Base-by-base conservation (phyloP, 2,329 filamentous ascomycete species). In the Hirsutella minnesotensis region DNA sequence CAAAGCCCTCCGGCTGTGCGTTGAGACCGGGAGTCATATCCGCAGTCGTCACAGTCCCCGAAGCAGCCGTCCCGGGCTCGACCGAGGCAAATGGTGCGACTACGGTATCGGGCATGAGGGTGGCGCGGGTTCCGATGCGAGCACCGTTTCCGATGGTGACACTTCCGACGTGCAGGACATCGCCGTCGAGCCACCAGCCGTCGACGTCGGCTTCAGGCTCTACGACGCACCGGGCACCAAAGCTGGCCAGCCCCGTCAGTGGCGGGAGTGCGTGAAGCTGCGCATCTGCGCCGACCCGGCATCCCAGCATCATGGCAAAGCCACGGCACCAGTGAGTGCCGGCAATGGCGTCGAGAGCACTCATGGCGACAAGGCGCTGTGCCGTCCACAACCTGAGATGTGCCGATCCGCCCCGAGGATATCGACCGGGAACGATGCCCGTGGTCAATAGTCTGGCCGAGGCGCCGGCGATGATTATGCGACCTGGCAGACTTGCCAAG, bases 101-200 rank as follows among this genome's bases (percentile, higher is more conserved):
- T 3, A 47, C 36, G 4, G 49, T 36, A 31, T 41, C 35, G 13
- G 50, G 49, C 49, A 52, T 48, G 18, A 52, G 35, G 9, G 46
- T 51, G 27, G 34, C 38, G 38, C 50, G 50, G 10, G 41, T 43
- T 9, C 50, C 50, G 18, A 52, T 47, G 16, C 44, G 34, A 5
- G 50, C 50, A 19, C 50, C 46, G 30, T 46, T 45, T 1, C 50
- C 47, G 7, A 52, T 43, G 9, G 43, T 43, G 20, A 51, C 18
- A 22, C 38, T 33, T 3, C 50, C 50, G 13, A 52, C 44, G 24
- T 50, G 50, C 27, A 52, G 37, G n/a, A 38, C 30, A 22, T 51
- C 49, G n/a, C 50, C 50, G 16, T 52, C 50, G 37, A 52, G 44
- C 50, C 50, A 52, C 49, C 48, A 52, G 5, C 50, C 50, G 4